Base-by-base conservation (phyloP, 805 yeast species). In the Yueomyces sinensis region DNA sequence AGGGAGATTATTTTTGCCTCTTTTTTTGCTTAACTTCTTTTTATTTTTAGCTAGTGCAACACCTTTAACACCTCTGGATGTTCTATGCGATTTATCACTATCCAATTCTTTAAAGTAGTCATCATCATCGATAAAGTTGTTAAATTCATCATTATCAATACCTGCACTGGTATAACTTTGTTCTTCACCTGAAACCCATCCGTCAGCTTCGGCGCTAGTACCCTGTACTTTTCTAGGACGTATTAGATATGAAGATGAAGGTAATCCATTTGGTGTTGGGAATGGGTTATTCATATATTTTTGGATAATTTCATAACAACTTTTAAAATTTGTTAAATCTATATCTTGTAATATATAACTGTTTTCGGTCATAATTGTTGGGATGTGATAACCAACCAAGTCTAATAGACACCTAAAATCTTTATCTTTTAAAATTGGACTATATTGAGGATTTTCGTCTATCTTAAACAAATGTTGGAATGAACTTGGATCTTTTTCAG, bases 31-130 rank as follows among this genome's bases (percentile, higher is more conserved):
- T 2, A 30, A 5, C 29, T 37, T 41, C 13, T 32, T 33, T 14
- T 32, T 33, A 17, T 37, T 37, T 36, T 50, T 50, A 1, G 54
- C 32, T 24, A 36, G 42, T 2, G 57, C 58, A 15, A 44, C 27
- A 17, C 56, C 59, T 30, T 40, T 52, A 9, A 40, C 15, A 13
- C 35, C 30, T 23, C 32, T 39, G 9, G 37, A 43, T 5, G 32
- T 29, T 16, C 37, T 20, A 4, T 34, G 35, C 4, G 34, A 32
- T 4, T 28, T 30, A 39, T 32, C 37, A 20, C 20, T 32, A 18
- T 46, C 45, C 5, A 56, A 32, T 5, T 42, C 52, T 32, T 47
- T 43, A 32, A 54, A 56, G 34, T 56, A 55, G 14, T 42, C 45
- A 32, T 46, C 44, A 32, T 52, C 50, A 6, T 36, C 22, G 9